Evolutionary conservation across 75 land plant species (phyloP).

Genomic region (Picea sitchensis): DNA sequence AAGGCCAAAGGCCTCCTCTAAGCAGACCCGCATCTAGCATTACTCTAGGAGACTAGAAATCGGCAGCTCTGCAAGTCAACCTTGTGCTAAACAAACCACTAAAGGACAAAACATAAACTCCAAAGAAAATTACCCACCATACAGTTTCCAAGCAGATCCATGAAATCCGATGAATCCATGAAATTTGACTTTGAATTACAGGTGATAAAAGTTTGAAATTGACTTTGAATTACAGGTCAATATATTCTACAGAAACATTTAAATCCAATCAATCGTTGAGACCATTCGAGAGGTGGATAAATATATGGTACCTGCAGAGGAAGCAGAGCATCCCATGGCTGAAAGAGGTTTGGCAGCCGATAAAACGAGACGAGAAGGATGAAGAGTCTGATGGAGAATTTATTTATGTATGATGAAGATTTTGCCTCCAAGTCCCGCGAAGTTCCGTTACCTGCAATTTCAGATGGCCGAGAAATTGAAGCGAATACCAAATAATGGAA

Average conservation of each 20-base stretch:
- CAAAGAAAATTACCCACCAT: too few species aligned
- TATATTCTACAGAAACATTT: neutral
- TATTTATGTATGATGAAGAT: too few species aligned
- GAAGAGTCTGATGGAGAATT: too few species aligned
- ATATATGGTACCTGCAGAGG: neutral
- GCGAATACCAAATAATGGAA: too few species aligned
- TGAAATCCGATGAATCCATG: too few species aligned
- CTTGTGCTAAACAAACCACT: too few species aligned
- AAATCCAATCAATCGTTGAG: neutral
- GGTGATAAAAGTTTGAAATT: neutral
- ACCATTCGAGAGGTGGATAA: neutral
- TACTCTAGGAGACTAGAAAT: neutral
- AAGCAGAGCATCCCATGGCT: conserved; percentile 9
- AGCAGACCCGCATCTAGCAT: neutral
- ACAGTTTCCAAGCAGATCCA: too few species aligned
- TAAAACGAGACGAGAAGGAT: too few species aligned
- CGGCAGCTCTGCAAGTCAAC: neutral
- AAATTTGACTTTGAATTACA: neutral
- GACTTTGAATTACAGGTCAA: neutral
- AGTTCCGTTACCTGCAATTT: too few species aligned
- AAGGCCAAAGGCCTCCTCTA: neutral
- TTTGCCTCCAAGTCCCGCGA: too few species aligned
- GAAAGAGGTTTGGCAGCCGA: neutral
- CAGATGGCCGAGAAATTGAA: too few species aligned
- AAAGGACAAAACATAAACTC: too few species aligned